Percentiles rank a stretch among this genome's conserved stretches.
These are phyloP conservation scores for Carex littledalei DNA, from an alignment of 176 grass and related monocot genomes.

Conservation along the genomic window DNA sequence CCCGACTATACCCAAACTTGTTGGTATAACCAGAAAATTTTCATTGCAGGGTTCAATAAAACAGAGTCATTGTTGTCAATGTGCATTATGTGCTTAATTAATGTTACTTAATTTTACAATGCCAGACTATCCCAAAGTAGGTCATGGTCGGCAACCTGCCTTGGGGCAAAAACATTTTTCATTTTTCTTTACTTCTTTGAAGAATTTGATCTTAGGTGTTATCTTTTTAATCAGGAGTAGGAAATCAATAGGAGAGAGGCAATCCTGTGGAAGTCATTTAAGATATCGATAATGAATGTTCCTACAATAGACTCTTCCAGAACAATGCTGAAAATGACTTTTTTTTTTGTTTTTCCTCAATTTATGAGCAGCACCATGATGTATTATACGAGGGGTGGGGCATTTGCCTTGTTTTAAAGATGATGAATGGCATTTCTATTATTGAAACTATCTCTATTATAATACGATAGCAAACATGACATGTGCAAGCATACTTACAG, in stretches of 20 bases:
- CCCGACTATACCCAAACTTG: background rate
- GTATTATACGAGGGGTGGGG: background rate
- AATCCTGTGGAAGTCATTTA: background rate
- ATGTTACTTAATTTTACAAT: background rate
- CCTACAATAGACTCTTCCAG: background rate
- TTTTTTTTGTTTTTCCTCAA: background rate
- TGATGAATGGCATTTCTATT: background rate
- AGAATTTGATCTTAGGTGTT: background rate
- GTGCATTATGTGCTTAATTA: background rate
- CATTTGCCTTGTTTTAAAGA: background rate
- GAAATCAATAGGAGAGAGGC: background rate
- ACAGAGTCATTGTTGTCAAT: background rate
- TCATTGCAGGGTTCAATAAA: background rate
- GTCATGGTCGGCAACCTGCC: background rate
- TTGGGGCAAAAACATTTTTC: background rate
- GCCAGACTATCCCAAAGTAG: background rate
- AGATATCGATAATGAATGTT: background rate
- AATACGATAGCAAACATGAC: background rate
- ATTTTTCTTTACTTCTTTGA: background rate
- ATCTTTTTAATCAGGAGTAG: background rate
- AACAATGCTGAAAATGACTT: background rate
- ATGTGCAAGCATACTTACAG: constrained; percentile 51
- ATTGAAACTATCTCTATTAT: background rate
- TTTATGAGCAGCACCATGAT: background rate
- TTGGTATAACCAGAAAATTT: background rate